A percentile compares a stretch with the other conserved stretches of the same genome.
Conservation (phyloP, 2,329 filamentous ascomycete species). For the Penicillium sp. region DNA sequence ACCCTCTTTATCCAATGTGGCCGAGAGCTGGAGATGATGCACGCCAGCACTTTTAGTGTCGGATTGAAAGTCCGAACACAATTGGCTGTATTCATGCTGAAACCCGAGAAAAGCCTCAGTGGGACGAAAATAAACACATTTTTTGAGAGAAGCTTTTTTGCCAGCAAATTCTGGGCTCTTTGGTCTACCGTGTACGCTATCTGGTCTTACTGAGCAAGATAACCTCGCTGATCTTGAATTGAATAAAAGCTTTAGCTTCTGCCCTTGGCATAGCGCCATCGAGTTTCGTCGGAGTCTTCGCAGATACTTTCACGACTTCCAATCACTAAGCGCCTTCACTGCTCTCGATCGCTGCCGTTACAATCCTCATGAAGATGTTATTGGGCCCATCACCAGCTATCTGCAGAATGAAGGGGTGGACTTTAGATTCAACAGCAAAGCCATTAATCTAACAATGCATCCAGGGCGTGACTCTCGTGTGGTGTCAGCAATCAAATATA, state of each 20-base stretch:
- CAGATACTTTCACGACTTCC: slow-evolving; percentile 11
- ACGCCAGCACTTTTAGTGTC: too few relatives aligned
- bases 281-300: slow-evolving; percentile 14
- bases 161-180: not conserved
- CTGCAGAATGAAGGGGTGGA: slow-evolving; percentile 14
- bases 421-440: slow-evolving; percentile 12
- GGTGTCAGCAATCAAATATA: not conserved
- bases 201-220: not conserved
- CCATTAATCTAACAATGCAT: slow-evolving; percentile 3
- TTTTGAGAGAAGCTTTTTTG: not conserved
- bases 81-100: too few relatives aligned
- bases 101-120: too few relatives aligned
- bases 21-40: too few relatives aligned
- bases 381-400: slow-evolving; percentile 10
- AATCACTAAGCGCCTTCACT: slow-evolving; percentile 8
- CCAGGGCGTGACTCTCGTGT: not conserved
- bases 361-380: slow-evolving; percentile 17
- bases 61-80: too few relatives aligned
- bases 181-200: not conserved
- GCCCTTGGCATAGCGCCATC: slow-evolving; percentile 19
- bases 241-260: slow-evolving; percentile 15
- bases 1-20: too few relatives aligned
- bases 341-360: slow-evolving; percentile 17
- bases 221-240: not conserved
- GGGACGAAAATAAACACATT: too few relatives aligned